Evolutionary conservation across 2,329 filamentous ascomycete species (phyloP).

Genomic region (Capronia epimyces): DNA sequence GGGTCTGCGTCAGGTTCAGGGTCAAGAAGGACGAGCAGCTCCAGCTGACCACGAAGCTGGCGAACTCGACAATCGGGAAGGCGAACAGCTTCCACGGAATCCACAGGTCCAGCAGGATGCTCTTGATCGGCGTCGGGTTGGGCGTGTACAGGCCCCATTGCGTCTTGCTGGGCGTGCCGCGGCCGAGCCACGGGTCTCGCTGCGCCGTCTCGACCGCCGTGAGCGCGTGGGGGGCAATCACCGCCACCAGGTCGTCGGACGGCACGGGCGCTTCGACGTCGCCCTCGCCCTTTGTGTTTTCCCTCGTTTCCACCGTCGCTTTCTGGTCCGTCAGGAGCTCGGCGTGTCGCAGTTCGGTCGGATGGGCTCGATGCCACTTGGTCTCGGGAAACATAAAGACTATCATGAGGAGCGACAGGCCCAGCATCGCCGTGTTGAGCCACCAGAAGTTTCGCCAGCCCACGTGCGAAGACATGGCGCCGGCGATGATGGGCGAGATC

Average conservation of each 20-base stretch:
- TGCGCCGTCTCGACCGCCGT: constrained; percentile 32
- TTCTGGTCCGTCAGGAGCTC: background rate
- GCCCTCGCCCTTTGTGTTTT: background rate
- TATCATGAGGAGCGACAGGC: background rate
- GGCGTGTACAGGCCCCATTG: constrained; percentile 54
- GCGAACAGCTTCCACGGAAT: constrained; percentile 58
- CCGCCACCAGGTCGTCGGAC: background rate
- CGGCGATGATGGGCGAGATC: constrained; percentile 56
- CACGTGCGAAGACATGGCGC: constrained; percentile 54
- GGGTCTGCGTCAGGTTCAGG: constrained; percentile 56
- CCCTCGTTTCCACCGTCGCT: background rate
- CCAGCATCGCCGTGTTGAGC: constrained; percentile 39
- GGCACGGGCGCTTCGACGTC: background rate
- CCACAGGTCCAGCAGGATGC: constrained; percentile 52
- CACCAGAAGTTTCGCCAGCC: constrained; percentile 57
- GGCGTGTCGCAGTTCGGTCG: background rate
- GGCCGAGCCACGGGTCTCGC: constrained; percentile 51
- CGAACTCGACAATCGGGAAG: constrained; percentile 60
- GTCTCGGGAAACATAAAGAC: constrained; percentile 15
- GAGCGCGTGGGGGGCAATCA: background rate
- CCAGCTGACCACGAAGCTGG: constrained; percentile 59
- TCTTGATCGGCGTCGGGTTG: constrained; percentile 41
- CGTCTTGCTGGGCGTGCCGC: constrained; percentile 49
- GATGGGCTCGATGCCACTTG: constrained; percentile 13
- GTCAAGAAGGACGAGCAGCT: constrained; percentile 53